Base-by-base conservation (phyloP, 805 yeast species). In the Wickerhamomyces queroliae region DNA sequence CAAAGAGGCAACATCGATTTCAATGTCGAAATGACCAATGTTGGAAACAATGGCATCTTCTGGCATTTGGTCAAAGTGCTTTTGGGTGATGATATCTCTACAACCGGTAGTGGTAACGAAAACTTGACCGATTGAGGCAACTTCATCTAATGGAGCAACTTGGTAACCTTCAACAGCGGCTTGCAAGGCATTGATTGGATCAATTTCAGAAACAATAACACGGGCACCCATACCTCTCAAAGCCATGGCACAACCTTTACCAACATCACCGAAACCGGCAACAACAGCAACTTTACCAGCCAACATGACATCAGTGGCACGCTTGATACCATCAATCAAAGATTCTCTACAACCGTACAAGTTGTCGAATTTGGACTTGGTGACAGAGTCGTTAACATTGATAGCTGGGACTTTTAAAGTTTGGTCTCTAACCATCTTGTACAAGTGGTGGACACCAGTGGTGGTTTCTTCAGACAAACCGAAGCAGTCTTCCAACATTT, bases 191-290 rank as follows among this genome's bases (percentile, higher is more conserved):
- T 91, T 91, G 75, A 91, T 91, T 64, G 99, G 99, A 72, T 91
- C 99, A 61, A 91, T 76, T 78, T 91, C 99, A 56, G 98, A 84
- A 62, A 91, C 89, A 53, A 93, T 78, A 58, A 91, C 99, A 71
- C 96, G 86, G 54, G 99, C 96, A 76, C 99, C 99, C 97, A 91
- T 90, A 65, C 95, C 90, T 74, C 87, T 83, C 62, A 93, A 80
- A 53, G 99, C 96, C 87, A 89, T 84, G 67, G 96, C 97, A 80
- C 99, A 91, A 70, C 99, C 99, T 77, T 91, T 91, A 76, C 99
- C 99, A 64, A 91, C 99, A 67, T 91, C 99, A 80, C 99, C 99
- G 77, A 82, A 91, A 73, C 99, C 99, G 48, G 96, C 97, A 59
- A 91, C 98, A 59, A 91, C 95, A 47, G 98, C 95, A 63, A 87